Base-by-base conservation (phyloP, 2,329 filamentous ascomycete species). In the Colletotrichum endophyticum region DNA sequence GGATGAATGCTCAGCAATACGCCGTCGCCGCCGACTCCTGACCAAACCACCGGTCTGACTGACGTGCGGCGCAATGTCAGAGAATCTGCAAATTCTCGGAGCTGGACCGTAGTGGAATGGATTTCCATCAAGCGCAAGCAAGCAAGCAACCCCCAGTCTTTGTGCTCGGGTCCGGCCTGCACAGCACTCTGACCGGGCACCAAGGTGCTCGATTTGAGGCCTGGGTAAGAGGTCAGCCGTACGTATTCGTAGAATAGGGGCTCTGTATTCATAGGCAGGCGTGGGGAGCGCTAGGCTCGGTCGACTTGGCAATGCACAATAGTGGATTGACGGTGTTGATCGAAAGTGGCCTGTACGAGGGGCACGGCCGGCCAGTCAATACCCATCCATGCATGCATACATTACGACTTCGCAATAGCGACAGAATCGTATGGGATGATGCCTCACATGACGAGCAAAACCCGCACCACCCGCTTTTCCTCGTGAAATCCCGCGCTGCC, bases 381-480 rank as follows among this genome's bases (percentile, higher is more conserved):
- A 64, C 44, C 44, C 44, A 70, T 69, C 63, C 63, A 39, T 69
- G 32, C 69, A 66, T 67, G 62, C 73, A 73, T 69, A 73, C 44
- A 53, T 53, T 53, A 53, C 73, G 64, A 64, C 44, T 73, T 76
- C 27, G 64, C 44, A 66, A 69, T 69, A 73, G 70, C 73, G 57
- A 76, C 63, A 59, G 34, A 39, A 59, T 73, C 32, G 64, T 73
- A 34, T 63, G 71, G 64, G 59, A 76, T 72, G 73, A 75, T 73
- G 73, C 73, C 73, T 76, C 73, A 76, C 73, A 73, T 76, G 73
- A 73, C 59, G 70, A 69, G 64, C 70, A 73, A 76, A 76, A 73
- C 28, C 70, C 73, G 73, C 73, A 76, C 27, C 70, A 32, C 70
- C 70, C 73, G 70, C 73, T 76, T 76, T 73, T 76, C 44, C 36